Base-by-base conservation (phyloP, 306 rosid genomes). In the Abrus pulchellus region DNA sequence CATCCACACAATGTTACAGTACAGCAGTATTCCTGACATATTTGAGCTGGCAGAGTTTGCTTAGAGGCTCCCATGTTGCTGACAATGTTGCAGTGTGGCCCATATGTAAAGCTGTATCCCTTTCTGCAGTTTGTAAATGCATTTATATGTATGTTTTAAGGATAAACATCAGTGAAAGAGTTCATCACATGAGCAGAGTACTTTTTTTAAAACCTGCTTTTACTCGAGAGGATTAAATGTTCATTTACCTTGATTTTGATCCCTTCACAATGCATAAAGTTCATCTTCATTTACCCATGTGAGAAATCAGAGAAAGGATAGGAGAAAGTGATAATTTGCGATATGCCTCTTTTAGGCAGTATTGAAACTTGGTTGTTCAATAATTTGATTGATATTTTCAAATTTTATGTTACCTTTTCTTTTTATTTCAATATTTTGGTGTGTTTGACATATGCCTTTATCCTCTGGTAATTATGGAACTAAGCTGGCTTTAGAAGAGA, bases 171-270 rank as follows among this genome's bases (percentile, higher is more conserved):
- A 32, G 33, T 28, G 44, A 12, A 30, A 43, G 74, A 68, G 66
- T 20, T 43, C 49, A 60, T 34, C 40, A 41, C 64, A 27, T 20
- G 65, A 38, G 55, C 44, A 20, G 29, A 14, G 50, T 44, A 29
- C 60, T n/a, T 61, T 52, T 44, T 29, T 49, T 36, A 3, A 4
- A 41, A 66, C 4, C 41, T 63, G 47, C 60, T 47, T 72, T 53
- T 66, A 10, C 53, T 73, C 20, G 32, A 45, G 28, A 20, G 54
- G 5, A 43, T 27, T 61, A 63, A 57, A 12, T 30, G 14, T 47
- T 6, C 38, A 38, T 76, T 45, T 57, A 74, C 49, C 56, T 50
- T 79, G 74, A 74, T 53, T 65, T 68, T 80, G 70, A 52, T 84
- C 55, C 29, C 60, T 80, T 49, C 61, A 29, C 10, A 53, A 76